Percentiles rank a stretch among this genome's conserved stretches.
These are phyloP conservation scores for Homolaphlyctis polyrhiza DNA, from an alignment of 371 early-diverging fungal genomes.

Conservation along the genomic window DNA sequence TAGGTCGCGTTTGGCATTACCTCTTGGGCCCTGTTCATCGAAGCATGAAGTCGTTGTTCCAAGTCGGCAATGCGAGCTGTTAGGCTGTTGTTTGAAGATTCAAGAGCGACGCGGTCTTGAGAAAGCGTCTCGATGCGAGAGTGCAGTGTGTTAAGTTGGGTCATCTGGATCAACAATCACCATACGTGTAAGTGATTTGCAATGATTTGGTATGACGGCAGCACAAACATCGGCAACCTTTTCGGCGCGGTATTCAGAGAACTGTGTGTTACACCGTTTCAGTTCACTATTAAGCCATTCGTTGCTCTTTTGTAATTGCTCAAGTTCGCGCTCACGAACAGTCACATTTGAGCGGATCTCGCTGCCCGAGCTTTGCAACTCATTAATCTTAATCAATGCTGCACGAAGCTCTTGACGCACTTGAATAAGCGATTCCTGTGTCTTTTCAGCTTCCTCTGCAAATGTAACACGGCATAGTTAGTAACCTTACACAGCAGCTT, in stretches of 20 bases:
- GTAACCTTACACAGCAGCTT: neutral
- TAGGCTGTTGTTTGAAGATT: slow-evolving; percentile 15
- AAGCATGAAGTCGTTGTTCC: slow-evolving; percentile 41
- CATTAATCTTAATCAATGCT: neutral
- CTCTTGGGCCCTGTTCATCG: slow-evolving; percentile 41
- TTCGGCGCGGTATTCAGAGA: slow-evolving; percentile 36
- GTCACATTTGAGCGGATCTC: neutral
- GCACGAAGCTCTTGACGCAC: neutral
- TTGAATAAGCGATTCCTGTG: neutral
- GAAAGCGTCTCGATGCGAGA: slow-evolving; percentile 15
- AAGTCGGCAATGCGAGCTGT: slow-evolving; percentile 40
- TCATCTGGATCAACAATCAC: slow-evolving; percentile 15
- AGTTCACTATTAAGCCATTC: slow-evolving; percentile 57
- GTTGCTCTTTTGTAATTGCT: slow-evolving; percentile 33
- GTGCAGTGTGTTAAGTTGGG: slow-evolving; percentile 18
- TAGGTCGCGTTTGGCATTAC: slow-evolving; percentile 14
- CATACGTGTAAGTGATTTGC: neutral
- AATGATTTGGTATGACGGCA: slow-evolving; percentile 11
- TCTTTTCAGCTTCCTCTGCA: neutral
- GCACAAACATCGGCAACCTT: slow-evolving; percentile 20
- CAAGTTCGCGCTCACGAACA: slow-evolving; percentile 10
- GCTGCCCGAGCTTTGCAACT: neutral
- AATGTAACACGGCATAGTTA: neutral
- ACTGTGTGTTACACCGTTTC: slow-evolving; percentile 32
- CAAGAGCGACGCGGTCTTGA: slow-evolving; percentile 24